Conservation (phyloP, 2,329 filamentous ascomycete species). For the Penicillium brevicompactum region DNA sequence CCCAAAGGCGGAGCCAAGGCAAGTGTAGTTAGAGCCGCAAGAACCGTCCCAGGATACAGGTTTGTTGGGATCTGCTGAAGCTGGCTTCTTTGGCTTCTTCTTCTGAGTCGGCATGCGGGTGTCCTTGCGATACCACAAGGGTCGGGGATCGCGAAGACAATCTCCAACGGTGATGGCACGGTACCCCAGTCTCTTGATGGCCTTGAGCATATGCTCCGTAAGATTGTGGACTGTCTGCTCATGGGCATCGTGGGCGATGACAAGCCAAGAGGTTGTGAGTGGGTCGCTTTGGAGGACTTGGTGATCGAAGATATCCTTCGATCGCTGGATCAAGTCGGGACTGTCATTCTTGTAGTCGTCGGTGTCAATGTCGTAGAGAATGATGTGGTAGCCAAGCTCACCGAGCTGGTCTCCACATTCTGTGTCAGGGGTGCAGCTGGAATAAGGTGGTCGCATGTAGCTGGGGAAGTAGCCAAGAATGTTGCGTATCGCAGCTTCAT, state of each 20-base stretch:
- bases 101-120: conserved; percentile 21
- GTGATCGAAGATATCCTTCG: conserved; percentile 44
- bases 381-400: conserved; percentile 53
- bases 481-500: conserved; percentile 51
- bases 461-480: conserved; percentile 54
- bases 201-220: conserved; percentile 43
- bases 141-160: conserved; percentile 42
- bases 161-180: conserved; percentile 47
- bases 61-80: conserved; percentile 21
- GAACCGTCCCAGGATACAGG: conserved; percentile 35
- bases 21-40: conserved; percentile 38
- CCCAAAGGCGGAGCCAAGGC: conserved; percentile 37
- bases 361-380: conserved; percentile 51
- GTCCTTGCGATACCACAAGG: conserved; percentile 47
- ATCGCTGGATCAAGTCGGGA: conserved; percentile 39
- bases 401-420: conserved; percentile 48
- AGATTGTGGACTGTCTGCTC: conserved; percentile 47
- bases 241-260: conserved; percentile 47
- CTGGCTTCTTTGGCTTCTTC: conserved; percentile 15
- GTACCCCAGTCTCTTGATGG: conserved; percentile 33
- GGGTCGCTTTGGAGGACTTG: conserved; percentile 29
- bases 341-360: conserved; percentile 48
- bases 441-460: conserved; percentile 58
- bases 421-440: conserved; percentile 38
- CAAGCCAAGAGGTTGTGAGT: conserved; percentile 39